Conservation (phyloP, 345 rosid genomes). For the Citropsis articulata region DNA sequence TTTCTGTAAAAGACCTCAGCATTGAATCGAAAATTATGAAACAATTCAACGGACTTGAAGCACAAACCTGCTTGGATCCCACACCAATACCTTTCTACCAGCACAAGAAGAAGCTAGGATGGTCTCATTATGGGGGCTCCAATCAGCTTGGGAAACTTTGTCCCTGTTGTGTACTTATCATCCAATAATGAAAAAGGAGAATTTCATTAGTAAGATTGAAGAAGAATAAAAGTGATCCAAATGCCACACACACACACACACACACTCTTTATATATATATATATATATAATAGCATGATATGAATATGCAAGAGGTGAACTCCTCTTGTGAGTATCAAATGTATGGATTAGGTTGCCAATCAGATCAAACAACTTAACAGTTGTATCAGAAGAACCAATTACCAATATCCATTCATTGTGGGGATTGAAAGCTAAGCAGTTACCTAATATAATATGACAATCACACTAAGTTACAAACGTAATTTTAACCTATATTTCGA, state of each 20-base stretch:
- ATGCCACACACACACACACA: background rate
- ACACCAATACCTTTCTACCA: conserved; percentile 98
- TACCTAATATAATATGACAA: conserved; percentile 49
- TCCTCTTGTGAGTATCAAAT: conserved; percentile 79
- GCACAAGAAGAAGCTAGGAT: conserved; percentile 96
- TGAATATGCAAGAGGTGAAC: background rate
- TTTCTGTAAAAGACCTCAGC: no score
- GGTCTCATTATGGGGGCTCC: conserved; percentile 95
- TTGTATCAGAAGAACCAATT: conserved; percentile 96
- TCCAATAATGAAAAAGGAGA: background rate
- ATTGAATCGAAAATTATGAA: no score
- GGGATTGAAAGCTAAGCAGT: conserved; percentile 97
- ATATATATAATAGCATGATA: no score
- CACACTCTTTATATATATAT: no score
- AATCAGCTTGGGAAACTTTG: conserved; percentile 97
- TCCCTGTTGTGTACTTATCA: conserved; percentile 44
- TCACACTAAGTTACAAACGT: background rate
- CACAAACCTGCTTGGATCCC: conserved; percentile 97
- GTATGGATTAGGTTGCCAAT: conserved; percentile 82
- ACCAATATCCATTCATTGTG: conserved; percentile 98
- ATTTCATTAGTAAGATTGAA: background rate
- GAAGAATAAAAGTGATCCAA: background rate
- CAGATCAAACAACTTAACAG: conserved; percentile 86
- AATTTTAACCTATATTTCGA: background rate
- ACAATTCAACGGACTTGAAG: background rate